Evolutionary conservation across 371 early-diverging fungal genomes (phyloP).

Genomic region (Rhizopus sp.): DNA sequence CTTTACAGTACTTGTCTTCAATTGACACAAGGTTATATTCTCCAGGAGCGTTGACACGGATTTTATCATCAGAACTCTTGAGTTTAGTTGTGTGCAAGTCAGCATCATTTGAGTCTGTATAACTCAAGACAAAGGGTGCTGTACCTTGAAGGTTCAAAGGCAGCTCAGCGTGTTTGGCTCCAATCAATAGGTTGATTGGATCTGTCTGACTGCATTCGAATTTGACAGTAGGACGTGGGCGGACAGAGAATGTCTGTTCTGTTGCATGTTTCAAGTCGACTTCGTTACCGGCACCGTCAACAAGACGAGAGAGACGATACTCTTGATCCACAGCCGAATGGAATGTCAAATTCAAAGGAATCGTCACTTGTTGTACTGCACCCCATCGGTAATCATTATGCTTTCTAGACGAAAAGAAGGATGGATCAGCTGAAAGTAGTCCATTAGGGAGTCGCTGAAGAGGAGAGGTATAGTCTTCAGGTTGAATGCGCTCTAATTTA

Average conservation of each 20-base stretch:
- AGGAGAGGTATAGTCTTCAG: slow-evolving; percentile 38
- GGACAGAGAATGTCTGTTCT: slow-evolving; percentile 28
- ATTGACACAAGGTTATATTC: slow-evolving; percentile 40
- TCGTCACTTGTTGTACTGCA: slow-evolving; percentile 25
- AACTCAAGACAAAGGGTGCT: slow-evolving; percentile 36
- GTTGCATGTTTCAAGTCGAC: slow-evolving; percentile 20
- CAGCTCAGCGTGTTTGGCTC: slow-evolving; percentile 23
- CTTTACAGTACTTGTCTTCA: slow-evolving; percentile 39
- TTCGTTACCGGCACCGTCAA: slow-evolving; percentile 48
- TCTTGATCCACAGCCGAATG: slow-evolving; percentile 26
- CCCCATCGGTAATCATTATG: slow-evolving; percentile 39
- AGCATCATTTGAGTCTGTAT: slow-evolving; percentile 17
- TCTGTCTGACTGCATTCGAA: slow-evolving; percentile 38
- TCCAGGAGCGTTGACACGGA: slow-evolving; percentile 36
- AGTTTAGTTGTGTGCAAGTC: not conserved
- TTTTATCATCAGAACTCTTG: not conserved
- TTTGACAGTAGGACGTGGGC: slow-evolving; percentile 36
- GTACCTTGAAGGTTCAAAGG: slow-evolving; percentile 39
- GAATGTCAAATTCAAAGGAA: slow-evolving; percentile 38
- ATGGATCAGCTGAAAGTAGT: slow-evolving; percentile 21
- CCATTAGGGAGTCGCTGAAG: slow-evolving; percentile 25
- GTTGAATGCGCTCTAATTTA: slow-evolving; percentile 46
- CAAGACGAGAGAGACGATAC: slow-evolving; percentile 29
- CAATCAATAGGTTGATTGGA: slow-evolving; percentile 42
- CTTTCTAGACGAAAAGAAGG: slow-evolving; percentile 22